Percentiles rank a stretch among this genome's conserved stretches.
These are phyloP conservation scores for Blastocystis sp. DNA, from an alignment of 352 stramenopile species.

Conservation along the genomic window DNA sequence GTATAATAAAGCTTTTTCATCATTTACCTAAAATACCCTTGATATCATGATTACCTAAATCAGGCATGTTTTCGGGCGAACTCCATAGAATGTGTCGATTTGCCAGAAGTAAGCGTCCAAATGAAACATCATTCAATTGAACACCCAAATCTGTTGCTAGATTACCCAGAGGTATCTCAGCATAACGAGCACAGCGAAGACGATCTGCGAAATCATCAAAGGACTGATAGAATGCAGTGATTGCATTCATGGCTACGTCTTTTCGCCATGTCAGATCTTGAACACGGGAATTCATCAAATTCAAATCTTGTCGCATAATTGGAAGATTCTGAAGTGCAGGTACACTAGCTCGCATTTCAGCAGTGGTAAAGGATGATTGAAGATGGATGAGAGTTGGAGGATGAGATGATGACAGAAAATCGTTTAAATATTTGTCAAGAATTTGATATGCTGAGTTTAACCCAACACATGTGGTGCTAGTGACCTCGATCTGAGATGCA, in stretches of 20 bases:
- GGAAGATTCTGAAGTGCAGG: constrained; percentile 83
- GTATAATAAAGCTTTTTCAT: constrained; percentile 54
- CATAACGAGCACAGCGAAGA: constrained; percentile 70
- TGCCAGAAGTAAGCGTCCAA: constrained; percentile 80
- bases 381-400: constrained; percentile 74
- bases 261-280: constrained; percentile 16
- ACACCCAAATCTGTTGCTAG: constrained; percentile 81
- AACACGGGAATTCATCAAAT: background rate
- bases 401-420: constrained; percentile 5
- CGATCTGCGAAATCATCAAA: constrained; percentile 54
- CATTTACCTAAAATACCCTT: constrained; percentile 10
- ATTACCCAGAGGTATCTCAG: constrained; percentile 87
- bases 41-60: constrained; percentile 76
- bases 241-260: background rate
- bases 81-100: constrained; percentile 91
- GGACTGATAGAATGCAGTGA: constrained; percentile 2
- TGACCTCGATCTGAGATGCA: background rate
- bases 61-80: constrained; percentile 75
- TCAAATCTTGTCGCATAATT: constrained; percentile 67
- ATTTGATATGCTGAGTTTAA: background rate
- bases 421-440: background rate
- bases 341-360: constrained; percentile 74
- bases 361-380: constrained; percentile 69
- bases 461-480: background rate
- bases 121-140: constrained; percentile 84